Conservation (phyloP, 2,329 filamentous ascomycete species). For the Aspergillus awamori region DNA sequence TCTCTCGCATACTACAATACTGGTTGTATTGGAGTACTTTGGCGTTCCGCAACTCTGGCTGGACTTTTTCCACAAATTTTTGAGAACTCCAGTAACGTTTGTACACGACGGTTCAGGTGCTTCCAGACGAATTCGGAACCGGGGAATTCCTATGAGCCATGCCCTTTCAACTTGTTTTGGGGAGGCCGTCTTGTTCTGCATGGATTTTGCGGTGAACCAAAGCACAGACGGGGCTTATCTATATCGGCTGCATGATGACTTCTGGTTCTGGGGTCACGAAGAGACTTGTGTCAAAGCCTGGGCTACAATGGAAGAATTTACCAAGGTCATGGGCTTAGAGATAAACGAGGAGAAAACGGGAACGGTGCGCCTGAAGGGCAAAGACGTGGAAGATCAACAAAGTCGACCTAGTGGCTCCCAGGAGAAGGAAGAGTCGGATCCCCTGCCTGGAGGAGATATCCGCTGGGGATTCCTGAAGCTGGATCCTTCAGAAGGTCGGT, state of each 20-base stretch:
- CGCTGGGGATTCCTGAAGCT: constrained; percentile 64
- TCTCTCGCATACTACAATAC: constrained; percentile 62
- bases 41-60: constrained; percentile 61
- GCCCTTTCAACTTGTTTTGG: constrained; percentile 62
- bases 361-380: constrained; percentile 46
- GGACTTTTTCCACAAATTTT: constrained; percentile 61
- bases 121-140: constrained; percentile 50
- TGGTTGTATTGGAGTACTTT: constrained; percentile 61
- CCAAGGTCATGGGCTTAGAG: constrained; percentile 57
- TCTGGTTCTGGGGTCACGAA: constrained; percentile 68
- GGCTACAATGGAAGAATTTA: constrained; percentile 60
- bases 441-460: constrained; percentile 57
- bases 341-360: constrained; percentile 64
- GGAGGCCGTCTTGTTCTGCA: constrained; percentile 64
- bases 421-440: neutral
- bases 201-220: constrained; percentile 67
- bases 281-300: constrained; percentile 60
- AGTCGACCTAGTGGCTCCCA: constrained; percentile 1
- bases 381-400: constrained; percentile 11
- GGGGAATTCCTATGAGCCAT: constrained; percentile 64
- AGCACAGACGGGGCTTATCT: constrained; percentile 57
- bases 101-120: constrained; percentile 54
- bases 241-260: constrained; percentile 66
- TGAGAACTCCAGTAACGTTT: constrained; percentile 63
- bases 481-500: constrained; percentile 55